Evolutionary conservation across 805 yeast genomes (phyloP), one percentile per base, ranked within the genome.

Genomic region (Lachancea dasiensis): DNA sequence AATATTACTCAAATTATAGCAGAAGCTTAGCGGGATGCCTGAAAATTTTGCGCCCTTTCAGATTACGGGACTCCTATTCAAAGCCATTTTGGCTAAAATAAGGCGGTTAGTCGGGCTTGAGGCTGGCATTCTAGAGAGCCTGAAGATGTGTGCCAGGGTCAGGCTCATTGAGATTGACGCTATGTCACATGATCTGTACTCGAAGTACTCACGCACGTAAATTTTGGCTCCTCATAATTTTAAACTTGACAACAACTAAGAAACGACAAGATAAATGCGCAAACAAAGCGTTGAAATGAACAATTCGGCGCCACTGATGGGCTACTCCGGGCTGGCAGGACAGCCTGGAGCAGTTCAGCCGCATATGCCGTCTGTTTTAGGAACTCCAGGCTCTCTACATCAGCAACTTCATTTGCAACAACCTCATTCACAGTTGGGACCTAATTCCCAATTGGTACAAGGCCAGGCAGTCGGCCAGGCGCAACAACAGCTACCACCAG

Each of bases 381-480:
- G 38, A n/a, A 42, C 45, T 6, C 45, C 45, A 6, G 35, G 35
- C 20, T 34, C 45, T 14, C 16, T 38, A 11, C 41, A 27, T 22
- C 37, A 32, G 14, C 41, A 38, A 24, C 27, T 38, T 14, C 41
- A 38, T 20, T 16, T 35, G 31, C 39, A 36, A 32, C 41, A 38
- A 32, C 27, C 36, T 13, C 36, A 32, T 14, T 20, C 32, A 17
- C 36, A 26, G 19, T 21, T 30, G 21, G 32, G 36, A 26, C 54
- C 46, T 14, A 50, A 36, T 15, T 55, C 47, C 18, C 56, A 47
- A 26, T 56, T 48, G 20, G 55, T 42, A 16, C 30, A 46, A 40
- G 41, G 36, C 29, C 45, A 25, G 27, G 49, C 38, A 23, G 27
- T 27, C 13, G 33, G 33, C 13, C 25, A 17, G 8, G 3, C 25